A percentile compares a stretch with the other conserved stretches of the same genome.
Evolutionary conservation across 1,284 basidiomycete species (phyloP).

Genomic region (Cystobasidium sp.): DNA sequence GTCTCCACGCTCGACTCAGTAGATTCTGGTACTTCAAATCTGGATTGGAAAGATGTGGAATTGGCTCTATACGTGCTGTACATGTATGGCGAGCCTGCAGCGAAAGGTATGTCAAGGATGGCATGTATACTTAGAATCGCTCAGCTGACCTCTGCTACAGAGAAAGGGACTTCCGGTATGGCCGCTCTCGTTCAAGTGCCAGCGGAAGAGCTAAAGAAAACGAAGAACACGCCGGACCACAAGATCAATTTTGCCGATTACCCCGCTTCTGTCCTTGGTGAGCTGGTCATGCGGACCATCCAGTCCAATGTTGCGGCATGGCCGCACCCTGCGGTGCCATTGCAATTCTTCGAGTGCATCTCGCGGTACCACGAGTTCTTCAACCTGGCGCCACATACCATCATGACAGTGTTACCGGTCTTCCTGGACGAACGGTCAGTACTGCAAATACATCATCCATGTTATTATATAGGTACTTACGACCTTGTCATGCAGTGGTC

Average conservation of each 20-base stretch:
- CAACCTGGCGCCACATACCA: slow-evolving; percentile 83
- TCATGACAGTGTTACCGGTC: slow-evolving; percentile 82
- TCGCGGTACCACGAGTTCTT: slow-evolving; percentile 96
- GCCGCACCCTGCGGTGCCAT: slow-evolving; percentile 82
- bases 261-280: slow-evolving; percentile 86
- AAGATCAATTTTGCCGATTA: slow-evolving; percentile 78
- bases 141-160: slow-evolving; percentile 16
- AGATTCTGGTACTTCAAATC: slow-evolving; percentile 61
- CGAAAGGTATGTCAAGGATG: slow-evolving; percentile 41
- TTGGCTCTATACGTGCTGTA: slow-evolving; percentile 88
- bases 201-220: slow-evolving; percentile 44
- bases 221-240: slow-evolving; percentile 47
- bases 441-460: not conserved
- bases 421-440: slow-evolving; percentile 81
- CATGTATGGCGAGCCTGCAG: slow-evolving; percentile 78
- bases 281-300: slow-evolving; percentile 82
- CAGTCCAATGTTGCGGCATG: slow-evolving; percentile 80
- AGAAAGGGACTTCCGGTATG: slow-evolving; percentile 45
- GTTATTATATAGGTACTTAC: not conserved
- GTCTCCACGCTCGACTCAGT: slow-evolving; percentile 73
- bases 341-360: slow-evolving; percentile 92
- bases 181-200: slow-evolving; percentile 50
- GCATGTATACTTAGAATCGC: not conserved
- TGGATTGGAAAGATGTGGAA: slow-evolving; percentile 94
- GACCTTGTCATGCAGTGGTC: slow-evolving; percentile 66